phyloP scores from a whole-genome alignment of 495 filamentous ascomycete species.

The Neurospora sublineolata region DNA sequence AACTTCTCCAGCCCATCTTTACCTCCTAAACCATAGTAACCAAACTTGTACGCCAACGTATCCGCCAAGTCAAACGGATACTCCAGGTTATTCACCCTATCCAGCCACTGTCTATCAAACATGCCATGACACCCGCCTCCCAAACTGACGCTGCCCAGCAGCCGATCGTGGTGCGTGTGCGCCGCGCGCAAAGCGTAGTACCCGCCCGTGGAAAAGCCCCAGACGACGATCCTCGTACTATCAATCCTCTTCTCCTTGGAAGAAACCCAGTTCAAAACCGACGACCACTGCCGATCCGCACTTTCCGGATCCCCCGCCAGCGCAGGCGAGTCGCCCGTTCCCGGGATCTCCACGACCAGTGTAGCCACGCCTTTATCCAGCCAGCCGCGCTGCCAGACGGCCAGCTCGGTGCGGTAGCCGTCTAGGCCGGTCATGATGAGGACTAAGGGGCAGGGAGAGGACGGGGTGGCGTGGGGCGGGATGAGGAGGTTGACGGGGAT shows the following conservation, averaged over 20 bases:
- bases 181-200: conserved; percentile 60
- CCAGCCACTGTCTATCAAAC: conserved; percentile 52
- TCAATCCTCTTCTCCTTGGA: conserved; percentile 38
- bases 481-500: conserved; percentile 52
- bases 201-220: conserved; percentile 61
- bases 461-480: conserved; percentile 22
- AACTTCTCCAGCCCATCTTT: conserved; percentile 35
- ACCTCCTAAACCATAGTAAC: conserved; percentile 29
- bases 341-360: conserved; percentile 59
- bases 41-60: conserved; percentile 55
- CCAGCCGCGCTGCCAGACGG: conserved; percentile 50
- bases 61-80: conserved; percentile 58
- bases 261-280: conserved; percentile 52
- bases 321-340: conserved; percentile 62
- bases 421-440: conserved; percentile 62
- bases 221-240: conserved; percentile 42
- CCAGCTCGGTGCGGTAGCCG: conserved; percentile 61
- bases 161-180: conserved; percentile 48
- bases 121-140: conserved; percentile 59
- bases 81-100: conserved; percentile 50
- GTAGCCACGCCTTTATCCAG: conserved; percentile 41
- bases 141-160: conserved; percentile 49
- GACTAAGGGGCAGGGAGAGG: conserved; percentile 41
- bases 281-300: conserved; percentile 46
- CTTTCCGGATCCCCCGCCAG: conserved; percentile 28